phyloP scores from a whole-genome alignment of 768 basidiomycete genomes.

The Udeniomyces megalosporus region DNA sequence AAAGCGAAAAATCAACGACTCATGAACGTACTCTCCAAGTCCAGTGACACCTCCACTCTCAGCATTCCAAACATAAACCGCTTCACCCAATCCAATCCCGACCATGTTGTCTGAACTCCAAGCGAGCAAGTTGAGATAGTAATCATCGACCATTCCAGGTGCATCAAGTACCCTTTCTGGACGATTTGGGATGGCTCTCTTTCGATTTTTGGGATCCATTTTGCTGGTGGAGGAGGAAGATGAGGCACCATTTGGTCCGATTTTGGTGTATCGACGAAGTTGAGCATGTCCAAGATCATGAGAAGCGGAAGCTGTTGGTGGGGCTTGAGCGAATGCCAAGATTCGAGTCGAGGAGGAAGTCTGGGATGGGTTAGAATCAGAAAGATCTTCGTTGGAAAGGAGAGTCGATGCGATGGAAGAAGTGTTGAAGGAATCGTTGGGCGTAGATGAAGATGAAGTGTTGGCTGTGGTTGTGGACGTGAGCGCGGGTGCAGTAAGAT shows the following conservation, averaged over 20 bases:
- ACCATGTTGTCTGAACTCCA: constrained; percentile 80
- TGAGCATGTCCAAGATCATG: constrained; percentile 60
- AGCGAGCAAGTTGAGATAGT: constrained; percentile 82
- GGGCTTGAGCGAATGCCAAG: constrained; percentile 65
- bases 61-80: constrained; percentile 87
- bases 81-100: constrained; percentile 72
- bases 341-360: constrained; percentile 40
- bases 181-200: constrained; percentile 65
- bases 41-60: constrained; percentile 71
- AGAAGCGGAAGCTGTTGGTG: constrained; percentile 60
- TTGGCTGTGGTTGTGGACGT: too few species aligned
- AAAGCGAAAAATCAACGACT: background rate
- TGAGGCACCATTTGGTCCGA: constrained; percentile 51
- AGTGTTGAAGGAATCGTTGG: background rate
- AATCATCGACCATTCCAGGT: constrained; percentile 70
- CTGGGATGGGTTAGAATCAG: too few species aligned
- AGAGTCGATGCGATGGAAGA: background rate
- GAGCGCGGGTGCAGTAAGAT: background rate
- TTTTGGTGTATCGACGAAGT: constrained; percentile 32
- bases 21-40: constrained; percentile 33
- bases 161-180: constrained; percentile 93
- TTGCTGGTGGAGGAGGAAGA: constrained; percentile 38
- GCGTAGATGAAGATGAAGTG: background rate
- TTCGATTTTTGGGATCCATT: constrained; percentile 32
- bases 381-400: background rate